Evolutionary conservation across 2,329 filamentous ascomycete species (phyloP).

Genomic region (Setomelanomma holmii): DNA sequence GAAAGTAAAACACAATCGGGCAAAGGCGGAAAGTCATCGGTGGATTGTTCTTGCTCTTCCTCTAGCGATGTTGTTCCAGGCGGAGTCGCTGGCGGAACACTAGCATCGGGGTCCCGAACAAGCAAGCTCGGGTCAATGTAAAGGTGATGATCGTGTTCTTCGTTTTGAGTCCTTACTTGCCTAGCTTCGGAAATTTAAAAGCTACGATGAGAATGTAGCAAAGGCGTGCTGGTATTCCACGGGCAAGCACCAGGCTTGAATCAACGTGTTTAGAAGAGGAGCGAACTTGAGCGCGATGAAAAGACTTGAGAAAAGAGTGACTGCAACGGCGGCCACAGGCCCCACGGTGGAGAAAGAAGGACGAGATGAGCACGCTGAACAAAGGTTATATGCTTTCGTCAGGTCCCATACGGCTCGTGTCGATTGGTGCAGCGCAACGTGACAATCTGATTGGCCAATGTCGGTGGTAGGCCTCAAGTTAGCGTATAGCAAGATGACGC

Average conservation of each 20-base stretch:
- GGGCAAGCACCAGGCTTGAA: slow-evolving; percentile 4
- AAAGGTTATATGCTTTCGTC: background rate
- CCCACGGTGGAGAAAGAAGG: slow-evolving; percentile 10
- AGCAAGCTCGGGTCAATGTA: slow-evolving; percentile 9
- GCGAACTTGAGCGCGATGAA: slow-evolving; percentile 1
- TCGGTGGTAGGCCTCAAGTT: background rate
- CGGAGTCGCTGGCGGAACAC: slow-evolving; percentile 9
- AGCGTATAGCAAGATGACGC: too few species aligned
- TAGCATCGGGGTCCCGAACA: background rate
- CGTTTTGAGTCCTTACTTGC: background rate
- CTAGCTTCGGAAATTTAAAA: slow-evolving; percentile 6
- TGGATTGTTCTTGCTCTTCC: slow-evolving; percentile 7
- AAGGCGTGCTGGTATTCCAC: slow-evolving; percentile 3
- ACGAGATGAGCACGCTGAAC: background rate
- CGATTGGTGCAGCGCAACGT: background rate
- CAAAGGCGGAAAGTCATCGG: slow-evolving; percentile 9
- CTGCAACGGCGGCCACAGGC: slow-evolving; percentile 4
- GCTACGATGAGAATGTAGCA: slow-evolving; percentile 5
- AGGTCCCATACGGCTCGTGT: background rate
- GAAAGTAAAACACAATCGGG: slow-evolving; percentile 6
- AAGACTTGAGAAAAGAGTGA: background rate
- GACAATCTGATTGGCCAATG: background rate
- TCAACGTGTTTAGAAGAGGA: slow-evolving; percentile 1
- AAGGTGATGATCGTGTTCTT: slow-evolving; percentile 6
- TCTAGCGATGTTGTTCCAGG: background rate